phyloP scores from a whole-genome alignment of 129 eudicot species.

The Artemisia tridentata region DNA sequence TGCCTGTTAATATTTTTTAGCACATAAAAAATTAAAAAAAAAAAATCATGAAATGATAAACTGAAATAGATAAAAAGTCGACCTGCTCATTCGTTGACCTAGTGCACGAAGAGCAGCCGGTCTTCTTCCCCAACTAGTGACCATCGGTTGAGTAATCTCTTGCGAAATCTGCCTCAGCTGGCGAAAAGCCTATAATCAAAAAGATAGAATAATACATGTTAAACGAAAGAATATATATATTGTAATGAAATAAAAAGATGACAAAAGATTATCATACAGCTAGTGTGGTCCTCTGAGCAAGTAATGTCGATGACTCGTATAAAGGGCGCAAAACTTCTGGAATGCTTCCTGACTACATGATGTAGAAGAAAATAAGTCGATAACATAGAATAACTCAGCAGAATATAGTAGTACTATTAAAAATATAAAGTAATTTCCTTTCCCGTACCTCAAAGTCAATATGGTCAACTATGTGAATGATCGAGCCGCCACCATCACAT shows the following conservation, averaged over 20 bases:
- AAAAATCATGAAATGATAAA: not conserved
- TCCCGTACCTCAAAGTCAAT: constrained; percentile 72
- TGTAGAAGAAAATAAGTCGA: not conserved
- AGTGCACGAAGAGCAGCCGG: constrained; percentile 90
- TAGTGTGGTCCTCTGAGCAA: constrained; percentile 78
- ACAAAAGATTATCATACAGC: constrained; percentile 42
- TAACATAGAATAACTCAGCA: not conserved
- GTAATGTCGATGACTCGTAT: constrained; percentile 80
- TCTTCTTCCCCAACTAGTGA: constrained; percentile 81
- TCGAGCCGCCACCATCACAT: constrained; percentile 94
- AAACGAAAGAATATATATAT: not conserved
- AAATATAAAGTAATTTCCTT: not conserved
- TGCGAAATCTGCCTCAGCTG: constrained; percentile 82
- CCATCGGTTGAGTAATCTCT: constrained; percentile 78
- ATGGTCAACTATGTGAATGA: constrained; percentile 88
- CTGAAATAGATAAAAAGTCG: not conserved
- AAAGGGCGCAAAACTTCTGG: constrained; percentile 92
- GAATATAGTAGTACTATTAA: not conserved
- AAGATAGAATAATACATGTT: not conserved
- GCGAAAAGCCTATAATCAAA: constrained; percentile 67
- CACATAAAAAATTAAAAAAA: not conserved
- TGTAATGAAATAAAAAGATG: not conserved
- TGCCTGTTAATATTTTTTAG: not conserved
- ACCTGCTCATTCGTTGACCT: constrained; percentile 91
- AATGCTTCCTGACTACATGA: constrained; percentile 70